Evolutionary conservation across 108 stramenopile genomes (phyloP).

Genomic region (Asterionellopsis glacialis): DNA sequence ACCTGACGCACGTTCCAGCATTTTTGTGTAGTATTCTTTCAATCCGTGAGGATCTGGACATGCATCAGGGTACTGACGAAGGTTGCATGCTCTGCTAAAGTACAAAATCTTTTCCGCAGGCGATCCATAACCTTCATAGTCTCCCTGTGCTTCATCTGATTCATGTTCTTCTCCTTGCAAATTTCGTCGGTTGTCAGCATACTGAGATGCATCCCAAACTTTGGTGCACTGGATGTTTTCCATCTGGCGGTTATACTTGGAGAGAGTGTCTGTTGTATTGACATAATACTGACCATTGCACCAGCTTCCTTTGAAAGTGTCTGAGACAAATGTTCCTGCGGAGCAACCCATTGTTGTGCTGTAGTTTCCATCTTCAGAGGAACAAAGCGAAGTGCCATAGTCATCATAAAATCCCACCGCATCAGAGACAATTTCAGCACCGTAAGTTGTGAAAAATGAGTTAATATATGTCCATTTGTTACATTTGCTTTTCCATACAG

Average conservation of each 20-base stretch:
- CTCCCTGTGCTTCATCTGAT: slow-evolving; percentile 1
- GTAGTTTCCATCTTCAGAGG: neutral
- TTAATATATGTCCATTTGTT: slow-evolving; percentile 43
- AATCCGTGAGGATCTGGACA: slow-evolving; percentile 56
- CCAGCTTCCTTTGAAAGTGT: slow-evolving; percentile 17
- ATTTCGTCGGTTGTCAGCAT: slow-evolving; percentile 8
- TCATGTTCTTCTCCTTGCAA: neutral
- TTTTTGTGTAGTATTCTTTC: slow-evolving; percentile 12
- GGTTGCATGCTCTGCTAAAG: slow-evolving; percentile 39
- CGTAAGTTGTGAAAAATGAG: slow-evolving; percentile 49
- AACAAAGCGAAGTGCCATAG: slow-evolving; percentile 2
- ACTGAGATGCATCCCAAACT: slow-evolving; percentile 2
- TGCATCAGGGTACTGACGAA: slow-evolving; percentile 35
- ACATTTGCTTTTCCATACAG: slow-evolving; percentile 17
- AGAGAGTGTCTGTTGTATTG: slow-evolving; percentile 11
- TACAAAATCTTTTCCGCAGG: slow-evolving; percentile 7
- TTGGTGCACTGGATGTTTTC: slow-evolving; percentile 8
- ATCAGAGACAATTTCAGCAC: slow-evolving; percentile 31
- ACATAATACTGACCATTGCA: slow-evolving; percentile 41
- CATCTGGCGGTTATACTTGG: slow-evolving; percentile 21
- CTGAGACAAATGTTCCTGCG: slow-evolving; percentile 27
- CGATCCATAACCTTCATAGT: neutral
- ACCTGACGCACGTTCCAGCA: too few species aligned
- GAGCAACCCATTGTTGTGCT: slow-evolving; percentile 32
- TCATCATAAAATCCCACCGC: slow-evolving; percentile 11